A percentile compares a stretch with the other conserved stretches of the same genome.
phyloP scores from a whole-genome alignment of 2,329 filamentous ascomycete genomes.

The Clarireedia homoeocarpa region DNA sequence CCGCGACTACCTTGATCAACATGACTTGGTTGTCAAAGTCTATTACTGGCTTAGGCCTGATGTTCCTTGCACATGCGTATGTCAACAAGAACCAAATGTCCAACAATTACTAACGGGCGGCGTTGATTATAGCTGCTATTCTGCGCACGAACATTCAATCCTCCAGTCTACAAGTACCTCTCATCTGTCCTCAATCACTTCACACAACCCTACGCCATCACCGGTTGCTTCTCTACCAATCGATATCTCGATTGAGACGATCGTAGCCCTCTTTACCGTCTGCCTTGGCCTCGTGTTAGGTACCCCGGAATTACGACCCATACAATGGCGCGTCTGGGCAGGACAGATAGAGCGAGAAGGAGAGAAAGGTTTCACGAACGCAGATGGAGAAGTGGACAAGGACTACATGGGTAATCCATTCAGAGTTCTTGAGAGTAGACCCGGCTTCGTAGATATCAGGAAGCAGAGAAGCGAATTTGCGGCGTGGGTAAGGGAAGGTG shows the following conservation, averaged over 20 bases:
- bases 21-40: conserved; percentile 69
- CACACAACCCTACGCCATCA: conserved; percentile 34
- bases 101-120: neutral
- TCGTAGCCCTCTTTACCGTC: conserved; percentile 73
- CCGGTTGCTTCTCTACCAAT: conserved; percentile 53
- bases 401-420: conserved; percentile 74
- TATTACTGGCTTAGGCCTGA: conserved; percentile 64
- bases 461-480: conserved; percentile 72
- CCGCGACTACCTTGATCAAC: conserved; percentile 5
- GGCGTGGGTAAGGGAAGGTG: conserved; percentile 53
- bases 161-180: conserved; percentile 54
- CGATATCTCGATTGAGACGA: conserved; percentile 82
- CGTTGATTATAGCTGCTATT: conserved; percentile 69
- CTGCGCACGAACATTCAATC: conserved; percentile 82
- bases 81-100: conserved; percentile 26
- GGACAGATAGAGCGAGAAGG: conserved; percentile 77
- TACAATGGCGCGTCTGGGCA: conserved; percentile 75
- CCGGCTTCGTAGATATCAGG: conserved; percentile 82
- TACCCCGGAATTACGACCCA: conserved; percentile 72
- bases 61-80: conserved; percentile 84
- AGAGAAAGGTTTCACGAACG: conserved; percentile 46
- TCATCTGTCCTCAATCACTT: conserved; percentile 36
- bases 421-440: conserved; percentile 66
- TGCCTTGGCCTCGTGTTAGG: conserved; percentile 74
- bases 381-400: conserved; percentile 58